Evolutionary conservation across 148 eudicot species (phyloP), one percentile per base, ranked within the genome.

Genomic region (Limonium bicolor): DNA sequence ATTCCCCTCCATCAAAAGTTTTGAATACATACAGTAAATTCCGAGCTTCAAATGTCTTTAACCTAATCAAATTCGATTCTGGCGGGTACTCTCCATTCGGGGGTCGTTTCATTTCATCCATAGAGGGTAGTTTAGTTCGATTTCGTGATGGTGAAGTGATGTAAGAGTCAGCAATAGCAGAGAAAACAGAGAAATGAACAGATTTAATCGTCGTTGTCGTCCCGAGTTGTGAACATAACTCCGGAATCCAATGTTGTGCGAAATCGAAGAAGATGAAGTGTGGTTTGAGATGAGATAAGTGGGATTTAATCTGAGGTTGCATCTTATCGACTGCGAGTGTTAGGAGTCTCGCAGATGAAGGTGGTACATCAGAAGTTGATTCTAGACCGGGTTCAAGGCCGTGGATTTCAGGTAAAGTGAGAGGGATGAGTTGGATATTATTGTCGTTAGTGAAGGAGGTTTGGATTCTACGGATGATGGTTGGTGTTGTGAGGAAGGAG

Each of bases 171-270:
- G 70, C 12, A 21, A 57, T 56, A 5, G 76, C 62, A 4, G 63
- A 32, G 36, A 63, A 75, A 16, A 60, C 73, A 41, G 63, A 50
- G 63, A 56, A 75, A 17, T 39, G 36, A 3, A 63, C 58, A 2
- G 77, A 46, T 40, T 67, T 70, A 27, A 75, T 58, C n/a, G n/a
- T n/a, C n/a, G n/a, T n/a, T n/a, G n/a, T n/a, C n/a, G n/a, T n/a
- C 0, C 77, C 71, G 0, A 67, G 49, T 23, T 67, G 21, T 6
- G 62, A 56, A 1, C 76, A 76, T 8, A 75, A 4, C 19, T 43
- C 6, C 0, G 82, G 82, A 8, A 75, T 48, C 82, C 77, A 75
- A 14, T 46, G 27, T 2, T 75, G 77, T 0, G 68, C 70, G 17
- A 70, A 70, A 42, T 75, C 82, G 23, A 60, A 63, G 25, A 75